Evolutionary conservation across 805 yeast species (phyloP), one percentile per base, ranked within the genome.

Genomic region (Saccharomycopsis fibuligera): DNA sequence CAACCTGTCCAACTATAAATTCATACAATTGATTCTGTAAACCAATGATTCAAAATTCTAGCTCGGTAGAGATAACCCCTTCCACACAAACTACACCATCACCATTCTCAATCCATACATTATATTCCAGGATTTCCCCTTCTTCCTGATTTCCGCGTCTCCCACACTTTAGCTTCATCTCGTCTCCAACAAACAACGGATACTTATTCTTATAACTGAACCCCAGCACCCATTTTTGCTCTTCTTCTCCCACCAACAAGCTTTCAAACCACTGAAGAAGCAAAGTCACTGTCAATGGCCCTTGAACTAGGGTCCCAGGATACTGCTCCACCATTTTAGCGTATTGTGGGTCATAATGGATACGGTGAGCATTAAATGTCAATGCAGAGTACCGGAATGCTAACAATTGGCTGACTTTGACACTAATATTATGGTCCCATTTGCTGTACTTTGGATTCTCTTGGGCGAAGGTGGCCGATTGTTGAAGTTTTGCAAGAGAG

Each of bases 281-380:
- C 35, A 85, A 54, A 6, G 83, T 79, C 1, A 85, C 74, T 50
- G 85, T 67, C 46, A 90, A 68, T 0, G 97, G 96, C 0, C 96
- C 99, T 40, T 86, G 96, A 0, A 83, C 81, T 1, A 91, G 65
- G 0, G 81, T 62, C 31, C 70, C 68, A 0, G 82, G 80, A 44
- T 87, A 76, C 1, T 75, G 70, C 58, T 91, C 98, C 2, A 57
- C 58, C 0, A 60, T 48, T 3, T 47, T 56, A 5, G 87, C 73
- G 60, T 86, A 86, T 1, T 55, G 54, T 4, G 63, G 61, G 59
- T 86, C 86, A 62, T 79, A 81, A 65, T 91, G 99, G 35, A 91
- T 86, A 50, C 75, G 73, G 64, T 91, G 99, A 3, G 95, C 72
- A 61, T 91, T 91, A 66, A 81, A 81, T 1, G 93, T 81, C 46